These are phyloP conservation scores for Pichia californica DNA, from an alignment of 805 yeast genomes.

Conservation along the genomic window DNA sequence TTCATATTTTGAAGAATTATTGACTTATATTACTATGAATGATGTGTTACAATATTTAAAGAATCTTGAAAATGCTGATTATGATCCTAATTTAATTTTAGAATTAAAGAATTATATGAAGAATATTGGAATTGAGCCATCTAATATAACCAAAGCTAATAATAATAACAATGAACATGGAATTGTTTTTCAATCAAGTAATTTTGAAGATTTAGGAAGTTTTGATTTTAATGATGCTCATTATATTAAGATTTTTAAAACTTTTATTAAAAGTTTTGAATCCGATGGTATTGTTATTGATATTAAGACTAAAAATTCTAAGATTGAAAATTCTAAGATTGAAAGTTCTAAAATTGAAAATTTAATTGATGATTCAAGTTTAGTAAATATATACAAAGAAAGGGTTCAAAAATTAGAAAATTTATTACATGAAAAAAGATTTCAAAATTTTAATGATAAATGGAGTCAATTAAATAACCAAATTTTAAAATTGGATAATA, in stretches of 20 bases:
- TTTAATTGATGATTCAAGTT: constrained; percentile 24
- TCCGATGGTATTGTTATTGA: constrained; percentile 28
- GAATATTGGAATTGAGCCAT: constrained; percentile 24
- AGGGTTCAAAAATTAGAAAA: constrained; percentile 75
- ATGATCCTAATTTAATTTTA: constrained; percentile 29
- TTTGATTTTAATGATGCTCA: constrained; percentile 26
- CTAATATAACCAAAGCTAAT: constrained; percentile 13
- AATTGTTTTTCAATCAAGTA: constrained; percentile 19
- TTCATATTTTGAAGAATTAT: constrained; percentile 15
- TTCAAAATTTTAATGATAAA: constrained; percentile 41
- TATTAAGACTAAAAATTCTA: constrained; percentile 30
- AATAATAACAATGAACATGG: constrained; percentile 17
- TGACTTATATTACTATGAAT: constrained; percentile 19
- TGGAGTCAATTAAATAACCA: constrained; percentile 23
- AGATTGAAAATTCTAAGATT: constrained; percentile 13
- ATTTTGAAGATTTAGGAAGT: constrained; percentile 26
- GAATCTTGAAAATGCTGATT: constrained; percentile 25
- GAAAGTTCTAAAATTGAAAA: constrained; percentile 24
- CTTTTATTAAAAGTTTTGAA: constrained; percentile 40
- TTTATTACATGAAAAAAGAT: constrained; percentile 67
- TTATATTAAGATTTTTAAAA: constrained; percentile 35
- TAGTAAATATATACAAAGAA: constrained; percentile 57
- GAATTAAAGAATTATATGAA: constrained; percentile 34
- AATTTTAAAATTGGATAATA: constrained; percentile 3
- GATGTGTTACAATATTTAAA: constrained; percentile 34